A percentile compares a stretch with the other conserved stretches of the same genome.
These are phyloP conservation scores for Amylostereum areolatum DNA, from an alignment of 1,284 basidiomycete species.

Conservation along the genomic window DNA sequence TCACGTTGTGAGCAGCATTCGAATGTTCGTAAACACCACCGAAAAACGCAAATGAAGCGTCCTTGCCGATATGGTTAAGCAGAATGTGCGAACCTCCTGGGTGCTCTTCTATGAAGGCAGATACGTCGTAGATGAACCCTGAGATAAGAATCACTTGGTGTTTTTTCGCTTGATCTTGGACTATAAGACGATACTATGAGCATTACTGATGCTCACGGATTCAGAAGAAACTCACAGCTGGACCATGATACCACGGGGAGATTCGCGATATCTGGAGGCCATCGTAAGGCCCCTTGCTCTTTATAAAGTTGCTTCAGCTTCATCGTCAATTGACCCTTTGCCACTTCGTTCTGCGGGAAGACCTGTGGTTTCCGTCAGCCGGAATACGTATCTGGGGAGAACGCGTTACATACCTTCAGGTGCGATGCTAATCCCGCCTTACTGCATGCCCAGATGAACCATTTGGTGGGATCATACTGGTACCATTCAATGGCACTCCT, in stretches of 20 bases:
- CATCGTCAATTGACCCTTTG: slow-evolving; percentile 91
- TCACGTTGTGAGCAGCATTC: slow-evolving; percentile 83
- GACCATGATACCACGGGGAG: slow-evolving; percentile 85
- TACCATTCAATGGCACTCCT: slow-evolving; percentile 92
- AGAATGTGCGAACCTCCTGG: slow-evolving; percentile 76
- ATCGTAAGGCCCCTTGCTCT: slow-evolving; percentile 65
- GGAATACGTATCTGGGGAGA: neutral
- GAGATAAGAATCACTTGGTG: slow-evolving; percentile 78
- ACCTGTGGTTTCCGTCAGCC: slow-evolving; percentile 24
- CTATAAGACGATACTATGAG: slow-evolving; percentile 25
- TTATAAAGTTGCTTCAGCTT: slow-evolving; percentile 77
- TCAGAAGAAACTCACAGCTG: slow-evolving; percentile 50
- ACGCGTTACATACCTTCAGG: slow-evolving; percentile 52
- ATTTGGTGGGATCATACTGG: slow-evolving; percentile 88
- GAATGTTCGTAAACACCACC: slow-evolving; percentile 93
- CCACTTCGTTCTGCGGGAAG: slow-evolving; percentile 92
- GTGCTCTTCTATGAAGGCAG: slow-evolving; percentile 85
- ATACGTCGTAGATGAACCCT: slow-evolving; percentile 89
- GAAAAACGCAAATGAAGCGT: slow-evolving; percentile 90
- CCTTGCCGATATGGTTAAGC: slow-evolving; percentile 65
- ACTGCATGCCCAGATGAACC: slow-evolving; percentile 76
- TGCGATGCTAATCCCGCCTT: slow-evolving; percentile 77
- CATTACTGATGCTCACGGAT: slow-evolving; percentile 5
- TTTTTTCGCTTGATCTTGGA: slow-evolving; percentile 70
- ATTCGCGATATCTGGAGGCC: slow-evolving; percentile 76